Evolutionary conservation across 768 basidiomycete genomes (phyloP).

Genomic region (Glaciozyma martinii): DNA sequence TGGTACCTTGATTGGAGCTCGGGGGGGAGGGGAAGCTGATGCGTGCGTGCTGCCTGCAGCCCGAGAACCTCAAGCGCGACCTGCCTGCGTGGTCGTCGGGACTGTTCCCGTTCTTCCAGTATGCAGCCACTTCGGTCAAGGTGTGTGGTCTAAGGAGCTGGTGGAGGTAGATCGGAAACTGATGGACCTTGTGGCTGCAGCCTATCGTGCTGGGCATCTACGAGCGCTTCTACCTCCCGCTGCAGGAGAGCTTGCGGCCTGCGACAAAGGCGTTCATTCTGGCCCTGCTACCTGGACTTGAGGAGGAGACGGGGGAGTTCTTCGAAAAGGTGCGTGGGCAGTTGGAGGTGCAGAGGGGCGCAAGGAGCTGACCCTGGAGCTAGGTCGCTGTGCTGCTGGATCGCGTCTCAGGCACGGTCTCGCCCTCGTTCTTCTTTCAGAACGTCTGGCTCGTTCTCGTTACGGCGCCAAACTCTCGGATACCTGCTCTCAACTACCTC

Average conservation of each 20-base stretch:
- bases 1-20: neutral
- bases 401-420: conserved; percentile 70
- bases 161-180: neutral
- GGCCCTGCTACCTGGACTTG: conserved; percentile 83
- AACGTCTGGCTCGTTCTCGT: conserved; percentile 91
- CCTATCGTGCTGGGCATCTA: conserved; percentile 84
- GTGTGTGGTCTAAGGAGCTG: conserved; percentile 39
- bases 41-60: conserved; percentile 43
- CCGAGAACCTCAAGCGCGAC: conserved; percentile 76
- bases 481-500: conserved; percentile 79
- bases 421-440: conserved; percentile 84
- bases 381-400: conserved; percentile 75
- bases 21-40: neutral
- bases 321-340: conserved; percentile 52
- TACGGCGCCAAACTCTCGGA: conserved; percentile 74
- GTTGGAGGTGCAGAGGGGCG: no score
- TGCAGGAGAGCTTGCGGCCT: conserved; percentile 70
- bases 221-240: conserved; percentile 80
- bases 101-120: conserved; percentile 96
- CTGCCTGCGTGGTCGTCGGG: conserved; percentile 90
- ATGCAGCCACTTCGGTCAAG: conserved; percentile 97
- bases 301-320: conserved; percentile 95
- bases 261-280: conserved; percentile 91
- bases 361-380: conserved; percentile 3
- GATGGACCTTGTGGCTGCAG: conserved; percentile 40